Base-by-base conservation (phyloP, 164 flowering plant genomes). In the Tetrastigma voinierianum region DNA sequence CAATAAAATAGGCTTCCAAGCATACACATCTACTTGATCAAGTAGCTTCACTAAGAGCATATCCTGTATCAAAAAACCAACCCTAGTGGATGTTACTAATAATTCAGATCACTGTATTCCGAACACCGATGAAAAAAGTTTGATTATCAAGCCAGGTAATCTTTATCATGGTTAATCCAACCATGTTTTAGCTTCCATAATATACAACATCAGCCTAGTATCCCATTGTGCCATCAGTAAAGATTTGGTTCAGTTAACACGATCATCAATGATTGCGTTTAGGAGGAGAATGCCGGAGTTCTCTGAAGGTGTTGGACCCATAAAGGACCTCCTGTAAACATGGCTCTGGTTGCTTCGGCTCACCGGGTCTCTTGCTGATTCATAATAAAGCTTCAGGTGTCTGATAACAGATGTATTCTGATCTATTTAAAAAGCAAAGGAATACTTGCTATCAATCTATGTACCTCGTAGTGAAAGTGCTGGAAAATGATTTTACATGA, bases 241-340 rank as follows among this genome's bases (percentile, higher is more conserved):
- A 23, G 58, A 1, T 2, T 11, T 46, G 43, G 40, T 67, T 23
- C 55, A 57, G n/a, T 11, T 48, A 2, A 93, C 98, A 93, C 98
- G 70, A 93, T 88, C 52, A n/a, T 90, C 89, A 68, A 89, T 83
- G 63, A 93, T 89, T 64, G 93, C 86, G 77, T 79, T n/a, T 74
- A 46, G 98, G 96, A 59, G 93, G 96, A 72, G 96, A 87, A 81
- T 93, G 98, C 98, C 98, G 90, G 1, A 96, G 96, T 78, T 93
- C 98, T 78, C 98, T 83, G n/a, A 93, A 93, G 54, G 95, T 86
- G 75, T 93, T 93, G 91, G 98, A 52, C 98, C 98, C 98, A 93
- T 88, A 66, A 93, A 93, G 67, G 90, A 89, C 96, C 87, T 83
- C 72, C 98, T 84, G 74, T 93, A 80, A 17, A 87, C 96, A 77